Conservation (phyloP, 2,329 filamentous ascomycete genomes). For the Colletotrichum liriopes region DNA sequence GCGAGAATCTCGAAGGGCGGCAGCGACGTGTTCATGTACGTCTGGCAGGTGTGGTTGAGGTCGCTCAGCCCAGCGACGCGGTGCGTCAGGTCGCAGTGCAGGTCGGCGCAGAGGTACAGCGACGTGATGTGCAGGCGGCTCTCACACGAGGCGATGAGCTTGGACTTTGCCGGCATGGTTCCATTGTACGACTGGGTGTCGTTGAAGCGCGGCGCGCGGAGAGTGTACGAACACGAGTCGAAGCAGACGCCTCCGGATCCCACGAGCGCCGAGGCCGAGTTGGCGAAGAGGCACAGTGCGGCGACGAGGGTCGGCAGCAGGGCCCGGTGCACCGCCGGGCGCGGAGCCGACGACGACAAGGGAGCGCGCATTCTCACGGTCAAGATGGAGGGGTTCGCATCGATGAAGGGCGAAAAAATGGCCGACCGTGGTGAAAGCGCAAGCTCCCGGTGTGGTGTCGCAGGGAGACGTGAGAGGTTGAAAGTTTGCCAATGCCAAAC, state of each 20-base stretch:
- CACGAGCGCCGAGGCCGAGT: slow-evolving; percentile 24
- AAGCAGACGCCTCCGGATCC: slow-evolving; percentile 47
- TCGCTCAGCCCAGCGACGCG: slow-evolving; percentile 45
- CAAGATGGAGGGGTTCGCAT: slow-evolving; percentile 24
- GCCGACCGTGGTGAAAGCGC: not conserved
- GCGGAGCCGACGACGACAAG: slow-evolving; percentile 17
- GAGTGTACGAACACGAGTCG: slow-evolving; percentile 51
- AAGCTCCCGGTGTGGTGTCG: not conserved
- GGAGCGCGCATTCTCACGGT: slow-evolving; percentile 35
- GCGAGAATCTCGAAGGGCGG: slow-evolving; percentile 54
- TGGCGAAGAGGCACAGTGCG: slow-evolving; percentile 29
- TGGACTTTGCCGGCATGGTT: slow-evolving; percentile 41
- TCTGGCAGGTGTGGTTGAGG: slow-evolving; percentile 56
- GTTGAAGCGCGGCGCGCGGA: slow-evolving; percentile 51
- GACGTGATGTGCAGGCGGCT: slow-evolving; percentile 51
- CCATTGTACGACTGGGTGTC: slow-evolving; percentile 46
- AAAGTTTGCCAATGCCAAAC: not conserved
- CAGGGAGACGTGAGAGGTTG: not conserved
- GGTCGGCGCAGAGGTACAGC: slow-evolving; percentile 56
- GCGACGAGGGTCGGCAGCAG: not conserved
- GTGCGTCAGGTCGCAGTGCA: slow-evolving; percentile 53
- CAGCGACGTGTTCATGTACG: slow-evolving; percentile 46
- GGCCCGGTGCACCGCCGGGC: slow-evolving; percentile 6
- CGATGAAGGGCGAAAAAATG: not conserved
- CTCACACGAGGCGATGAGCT: slow-evolving; percentile 48